phyloP scores from a whole-genome alignment of 2,329 filamentous ascomycete species.

The Hymenoscyphus fructigenus region DNA sequence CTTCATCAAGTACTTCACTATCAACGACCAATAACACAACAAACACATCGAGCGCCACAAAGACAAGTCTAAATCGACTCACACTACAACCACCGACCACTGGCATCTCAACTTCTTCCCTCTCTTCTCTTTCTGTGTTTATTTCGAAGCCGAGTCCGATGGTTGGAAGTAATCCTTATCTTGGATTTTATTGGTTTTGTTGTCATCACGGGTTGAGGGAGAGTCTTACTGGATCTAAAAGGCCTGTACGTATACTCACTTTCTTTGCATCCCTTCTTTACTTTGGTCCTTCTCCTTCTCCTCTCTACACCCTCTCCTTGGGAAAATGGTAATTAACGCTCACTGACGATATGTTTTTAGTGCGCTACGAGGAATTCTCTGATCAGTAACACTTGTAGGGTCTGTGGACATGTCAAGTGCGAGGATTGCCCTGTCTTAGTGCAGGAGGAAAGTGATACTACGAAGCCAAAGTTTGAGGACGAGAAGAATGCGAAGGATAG shows the following conservation, averaged over 20 bases:
- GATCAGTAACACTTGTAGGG: not conserved
- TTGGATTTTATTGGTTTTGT: slow-evolving; percentile 15
- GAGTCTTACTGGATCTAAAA: not conserved
- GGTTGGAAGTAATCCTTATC: not conserved
- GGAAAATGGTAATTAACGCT: not conserved
- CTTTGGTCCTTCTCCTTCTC: not conserved
- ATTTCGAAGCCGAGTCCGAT: not conserved
- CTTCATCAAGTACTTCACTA: too few species aligned
- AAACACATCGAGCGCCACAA: too few species aligned
- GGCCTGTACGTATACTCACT: not conserved
- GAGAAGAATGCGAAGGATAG: not conserved
- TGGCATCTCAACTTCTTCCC: not conserved
- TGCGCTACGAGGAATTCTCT: slow-evolving; percentile 6
- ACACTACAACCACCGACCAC: too few species aligned
- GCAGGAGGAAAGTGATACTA: not conserved
- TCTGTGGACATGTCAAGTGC: slow-evolving; percentile 5
- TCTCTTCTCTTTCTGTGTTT: not conserved
- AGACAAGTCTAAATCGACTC: too few species aligned
- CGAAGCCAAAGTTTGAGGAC: not conserved
- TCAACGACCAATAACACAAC: too few species aligned
- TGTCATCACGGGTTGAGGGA: slow-evolving; percentile 9
- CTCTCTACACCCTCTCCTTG: not conserved
- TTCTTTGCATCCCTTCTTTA: not conserved
- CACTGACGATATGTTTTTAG: not conserved
- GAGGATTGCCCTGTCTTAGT: not conserved